Conservation (phyloP, 2,329 filamentous ascomycete genomes). For the Fusarium sp. region DNA sequence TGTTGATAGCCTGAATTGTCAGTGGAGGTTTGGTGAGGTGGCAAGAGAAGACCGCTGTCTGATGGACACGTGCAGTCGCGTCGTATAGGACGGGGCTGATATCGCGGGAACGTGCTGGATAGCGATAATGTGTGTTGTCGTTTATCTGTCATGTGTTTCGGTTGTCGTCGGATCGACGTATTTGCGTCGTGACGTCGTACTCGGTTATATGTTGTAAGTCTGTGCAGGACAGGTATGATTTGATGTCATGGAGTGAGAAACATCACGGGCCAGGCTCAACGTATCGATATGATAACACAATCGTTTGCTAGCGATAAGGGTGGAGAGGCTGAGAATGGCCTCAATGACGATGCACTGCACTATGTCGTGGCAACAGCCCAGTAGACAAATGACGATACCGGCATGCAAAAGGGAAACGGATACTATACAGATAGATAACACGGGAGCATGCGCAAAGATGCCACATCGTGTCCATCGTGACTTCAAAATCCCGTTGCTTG, state of each 20-base stretch:
- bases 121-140: background rate
- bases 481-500: background rate
- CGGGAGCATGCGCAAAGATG: background rate
- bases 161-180: background rate
- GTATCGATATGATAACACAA: background rate
- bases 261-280: no score
- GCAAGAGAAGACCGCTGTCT: background rate
- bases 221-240: background rate
- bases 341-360: background rate
- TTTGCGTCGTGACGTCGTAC: no score
- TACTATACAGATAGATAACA: background rate
- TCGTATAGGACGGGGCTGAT: background rate
- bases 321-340: background rate
- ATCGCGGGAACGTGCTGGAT: background rate
- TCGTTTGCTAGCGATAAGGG: background rate
- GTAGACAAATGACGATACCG: background rate
- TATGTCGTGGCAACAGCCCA: background rate
- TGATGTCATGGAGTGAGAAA: background rate
- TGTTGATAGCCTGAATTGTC: background rate
- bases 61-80: background rate
- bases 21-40: background rate
- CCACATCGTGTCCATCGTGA: background rate
- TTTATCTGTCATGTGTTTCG: background rate
- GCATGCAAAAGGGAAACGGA: background rate
- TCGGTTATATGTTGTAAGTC: background rate